phyloP scores from a whole-genome alignment of 805 yeast genomes.

The Sugiyamaella floridensis region DNA sequence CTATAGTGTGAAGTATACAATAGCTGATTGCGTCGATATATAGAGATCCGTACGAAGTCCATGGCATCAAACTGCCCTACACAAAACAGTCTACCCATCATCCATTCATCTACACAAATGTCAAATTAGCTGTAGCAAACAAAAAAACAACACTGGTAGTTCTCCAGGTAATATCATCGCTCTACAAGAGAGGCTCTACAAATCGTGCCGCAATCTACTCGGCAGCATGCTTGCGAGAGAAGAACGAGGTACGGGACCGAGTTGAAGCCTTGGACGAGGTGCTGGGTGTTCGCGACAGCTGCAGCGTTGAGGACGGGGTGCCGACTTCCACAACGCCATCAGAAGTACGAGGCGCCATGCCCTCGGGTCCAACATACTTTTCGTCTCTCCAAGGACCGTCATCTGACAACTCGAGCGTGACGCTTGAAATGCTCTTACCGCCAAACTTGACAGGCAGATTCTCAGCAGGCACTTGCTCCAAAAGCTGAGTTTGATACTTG shows the following conservation, averaged over 20 bases:
- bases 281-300: background rate
- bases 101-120: too few species aligned
- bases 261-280: background rate
- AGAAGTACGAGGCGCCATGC: slow-evolving; percentile 61
- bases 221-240: background rate
- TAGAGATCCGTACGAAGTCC: background rate
- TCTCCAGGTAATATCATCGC: background rate
- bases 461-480: slow-evolving; percentile 88
- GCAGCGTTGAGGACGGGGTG: background rate
- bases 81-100: too few species aligned
- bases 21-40: too few species aligned
- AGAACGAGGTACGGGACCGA: background rate
- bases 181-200: background rate
- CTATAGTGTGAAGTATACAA: too few species aligned
- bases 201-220: background rate
- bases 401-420: slow-evolving; percentile 80
- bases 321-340: background rate
- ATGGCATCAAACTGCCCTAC: too few species aligned
- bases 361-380: slow-evolving; percentile 87
- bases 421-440: slow-evolving; percentile 57
- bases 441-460: slow-evolving; percentile 91
- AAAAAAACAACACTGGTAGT: too few species aligned
- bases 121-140: too few species aligned
- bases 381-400: slow-evolving; percentile 97
- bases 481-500: slow-evolving; percentile 69